Evolutionary conservation across 495 filamentous ascomycete species (phyloP), one percentile per base, ranked within the genome.

Genomic region (Neohortaea acidophila): DNA sequence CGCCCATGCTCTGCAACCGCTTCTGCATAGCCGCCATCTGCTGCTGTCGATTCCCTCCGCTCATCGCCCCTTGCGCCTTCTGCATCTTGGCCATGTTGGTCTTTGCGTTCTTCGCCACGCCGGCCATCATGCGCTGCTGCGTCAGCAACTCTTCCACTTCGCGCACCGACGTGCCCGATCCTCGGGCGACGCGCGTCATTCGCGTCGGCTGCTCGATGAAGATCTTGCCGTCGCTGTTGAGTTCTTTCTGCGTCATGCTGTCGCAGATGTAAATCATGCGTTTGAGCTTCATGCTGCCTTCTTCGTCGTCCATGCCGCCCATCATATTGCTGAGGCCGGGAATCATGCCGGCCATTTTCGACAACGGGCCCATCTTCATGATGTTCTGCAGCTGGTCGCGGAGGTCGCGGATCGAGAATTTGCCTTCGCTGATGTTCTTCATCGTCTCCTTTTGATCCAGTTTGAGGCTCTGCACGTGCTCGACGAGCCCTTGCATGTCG

Each of bases 241-340:
- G 70, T 51, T 99, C 89, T 49, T 86, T 86, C 17, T 77, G 72
- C 1, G 87, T 96, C 89, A 99, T 96, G 50, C 73, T 81, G 66
- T 99, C 89, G 61, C 85, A 94, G 41, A 99, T 94, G 62, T 92
- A 96, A 50, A 96, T 81, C 91, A 96, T 96, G 43, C 91, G 82
- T 55, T 89, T 86, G 29, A 99, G 70, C 61, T 96, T 94, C 55
- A 78, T 58, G 18, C 74, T 76, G 3, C 86, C 89, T 53, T 96
- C 87, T 54, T 94, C 91, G 57, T 99, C 89, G 57, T 96, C 86
- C 67, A 96, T 85, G 27, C 83, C 82, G 19, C 79, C 74, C 67
- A 93, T 94, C 67, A 96, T 77, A 49, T 83, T 79, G 33, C 76
- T 79, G 44, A 96, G 73, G 21, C 89, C 91, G 0, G 89, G 89